These are phyloP conservation scores for Penicillium macrosclerotiorum DNA, from an alignment of 495 filamentous ascomycete genomes.

Conservation along the genomic window DNA sequence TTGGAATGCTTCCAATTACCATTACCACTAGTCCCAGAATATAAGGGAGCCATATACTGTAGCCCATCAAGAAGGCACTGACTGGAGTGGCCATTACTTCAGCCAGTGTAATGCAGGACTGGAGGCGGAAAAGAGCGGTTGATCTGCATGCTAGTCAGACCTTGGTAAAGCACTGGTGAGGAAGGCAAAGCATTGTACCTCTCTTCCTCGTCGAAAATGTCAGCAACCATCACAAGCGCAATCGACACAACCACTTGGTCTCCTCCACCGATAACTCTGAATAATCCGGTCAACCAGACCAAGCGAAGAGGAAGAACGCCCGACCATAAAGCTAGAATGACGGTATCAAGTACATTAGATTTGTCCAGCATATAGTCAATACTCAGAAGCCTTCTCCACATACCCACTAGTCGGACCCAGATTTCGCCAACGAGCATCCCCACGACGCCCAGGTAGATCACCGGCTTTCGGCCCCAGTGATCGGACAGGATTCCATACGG, in stretches of 20 bases:
- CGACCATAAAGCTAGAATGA: constrained; percentile 20
- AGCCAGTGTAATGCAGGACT: constrained; percentile 17
- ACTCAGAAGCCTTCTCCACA: constrained; percentile 13
- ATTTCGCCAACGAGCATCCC: constrained; percentile 34
- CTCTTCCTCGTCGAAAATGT: constrained; percentile 33
- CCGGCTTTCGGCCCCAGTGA: constrained; percentile 45
- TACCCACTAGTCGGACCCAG: constrained; percentile 36
- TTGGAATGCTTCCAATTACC: constrained; percentile 21
- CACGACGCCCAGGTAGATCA: constrained; percentile 32
- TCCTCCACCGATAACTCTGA: constrained; percentile 31
- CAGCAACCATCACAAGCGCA: constrained; percentile 29
- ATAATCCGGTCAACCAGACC: constrained; percentile 30
- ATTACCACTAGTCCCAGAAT: constrained; percentile 25
- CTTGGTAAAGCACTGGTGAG: not conserved
- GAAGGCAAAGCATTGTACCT: constrained; percentile 16
- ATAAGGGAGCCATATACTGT: constrained; percentile 26
- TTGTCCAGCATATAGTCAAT: not conserved
- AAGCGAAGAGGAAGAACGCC: constrained; percentile 29
- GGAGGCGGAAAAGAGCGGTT: constrained; percentile 27
- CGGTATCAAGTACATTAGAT: not conserved
- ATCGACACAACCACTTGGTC: constrained; percentile 21
- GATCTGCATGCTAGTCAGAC: constrained; percentile 18
- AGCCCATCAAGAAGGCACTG: constrained; percentile 32
- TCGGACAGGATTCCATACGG: constrained; percentile 35
- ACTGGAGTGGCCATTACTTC: constrained; percentile 32